Evolutionary conservation across 176 grass and related monocot species (phyloP), one percentile per base, ranked within the genome.

Genomic region (Leersia perrieri): DNA sequence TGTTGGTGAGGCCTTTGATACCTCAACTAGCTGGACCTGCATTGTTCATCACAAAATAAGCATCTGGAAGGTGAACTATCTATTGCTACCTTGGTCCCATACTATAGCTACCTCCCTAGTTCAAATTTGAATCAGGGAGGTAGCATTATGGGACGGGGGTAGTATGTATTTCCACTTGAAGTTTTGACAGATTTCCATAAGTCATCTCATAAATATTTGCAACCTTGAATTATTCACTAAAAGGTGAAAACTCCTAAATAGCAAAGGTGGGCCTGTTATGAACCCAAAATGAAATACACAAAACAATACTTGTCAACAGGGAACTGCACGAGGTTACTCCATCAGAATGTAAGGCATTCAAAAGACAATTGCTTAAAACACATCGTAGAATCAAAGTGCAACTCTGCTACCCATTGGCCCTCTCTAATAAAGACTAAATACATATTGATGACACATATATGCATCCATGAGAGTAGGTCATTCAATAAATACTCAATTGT

Each of bases 21-120:
- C 7, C 68, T 99, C 96, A 86, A 99, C 96, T 86, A 99, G 82
- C 57, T 73, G 86, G 58, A 99, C 89, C 92, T 98, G 82, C 36
- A 91, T 75, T 72, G 41, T 78, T 84, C 36, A 83, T 29, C 63
- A 64, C 22, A 78, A 39, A 86, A 66, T 85, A 64, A 92, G 67
- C 64, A 77, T 69, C 4, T 76, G 7, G 73, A 86, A 85, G 66
- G 80, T 33, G 32, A 67, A 85, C 31, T 63, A 26, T 32, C 35
- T 55, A 70, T 64, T 60, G n/a, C n/a, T n/a, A n/a, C n/a, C n/a
- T n/a, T n/a, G n/a, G n/a, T n/a, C n/a, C n/a, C n/a, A n/a, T n/a
- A n/a, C n/a, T n/a, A n/a, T n/a, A n/a, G n/a, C n/a, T n/a, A n/a
- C n/a, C n/a, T n/a, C n/a, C n/a, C n/a, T n/a, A n/a, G n/a, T n/a